These are phyloP conservation scores for Penicillium cataractarum DNA, from an alignment of 495 filamentous ascomycete species.

Conservation along the genomic window DNA sequence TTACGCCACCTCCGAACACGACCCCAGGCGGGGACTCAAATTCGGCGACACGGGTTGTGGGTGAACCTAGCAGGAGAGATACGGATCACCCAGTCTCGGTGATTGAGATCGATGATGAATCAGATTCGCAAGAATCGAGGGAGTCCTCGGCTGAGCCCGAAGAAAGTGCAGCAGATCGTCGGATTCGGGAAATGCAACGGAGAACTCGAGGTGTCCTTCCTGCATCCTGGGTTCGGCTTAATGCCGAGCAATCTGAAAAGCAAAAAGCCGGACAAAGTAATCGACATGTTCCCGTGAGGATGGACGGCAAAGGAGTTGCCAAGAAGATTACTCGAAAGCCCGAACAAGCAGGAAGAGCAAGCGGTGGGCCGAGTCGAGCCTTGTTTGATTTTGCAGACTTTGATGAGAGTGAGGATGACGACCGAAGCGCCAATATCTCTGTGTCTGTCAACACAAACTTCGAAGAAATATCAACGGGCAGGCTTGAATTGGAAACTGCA, in stretches of 20 bases:
- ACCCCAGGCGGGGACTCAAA: constrained; percentile 36
- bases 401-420: constrained; percentile 52
- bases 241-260: constrained; percentile 52
- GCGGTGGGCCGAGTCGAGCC: constrained; percentile 28
- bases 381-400: constrained; percentile 55
- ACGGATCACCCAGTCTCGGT: constrained; percentile 11
- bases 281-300: constrained; percentile 22
- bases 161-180: constrained; percentile 27
- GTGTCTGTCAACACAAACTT: constrained; percentile 8
- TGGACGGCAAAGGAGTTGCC: constrained; percentile 51
- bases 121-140: constrained; percentile 25
- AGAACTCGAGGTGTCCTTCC: constrained; percentile 84
- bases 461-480: constrained; percentile 8
- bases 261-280: constrained; percentile 30
- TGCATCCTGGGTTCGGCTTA: constrained; percentile 85
- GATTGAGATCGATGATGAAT: constrained; percentile 26
- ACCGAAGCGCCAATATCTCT: constrained; percentile 4
- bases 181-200: constrained; percentile 47
- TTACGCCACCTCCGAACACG: constrained; percentile 38
- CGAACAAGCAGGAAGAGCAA: constrained; percentile 19
- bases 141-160: constrained; percentile 15
- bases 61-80: constrained; percentile 13
- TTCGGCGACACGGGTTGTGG: constrained; percentile 8
- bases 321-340: constrained; percentile 38
- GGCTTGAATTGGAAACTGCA: constrained; percentile 29